Evolutionary conservation across 768 basidiomycete species (phyloP).

Genomic region (Leccinum incarnatum): DNA sequence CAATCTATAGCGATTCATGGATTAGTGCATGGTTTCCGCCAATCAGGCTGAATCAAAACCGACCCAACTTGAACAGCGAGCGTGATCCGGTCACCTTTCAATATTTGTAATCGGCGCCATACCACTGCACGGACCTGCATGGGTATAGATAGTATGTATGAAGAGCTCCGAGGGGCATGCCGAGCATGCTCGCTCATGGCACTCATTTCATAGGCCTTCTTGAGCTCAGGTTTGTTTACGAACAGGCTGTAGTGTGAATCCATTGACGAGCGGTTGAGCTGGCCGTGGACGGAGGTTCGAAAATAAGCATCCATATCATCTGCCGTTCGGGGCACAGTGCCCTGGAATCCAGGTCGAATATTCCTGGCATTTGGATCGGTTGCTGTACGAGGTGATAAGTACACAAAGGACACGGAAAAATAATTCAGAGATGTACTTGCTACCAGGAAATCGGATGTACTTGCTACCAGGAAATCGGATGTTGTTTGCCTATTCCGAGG

Average conservation of each 20-base stretch:
- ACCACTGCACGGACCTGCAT: constrained; percentile 47
- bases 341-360: constrained; percentile 39
- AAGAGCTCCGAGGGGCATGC: constrained; percentile 38
- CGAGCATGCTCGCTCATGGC: constrained; percentile 51
- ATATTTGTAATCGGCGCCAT: constrained; percentile 43
- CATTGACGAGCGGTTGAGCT: constrained; percentile 45
- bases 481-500: constrained; percentile 55
- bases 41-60: not conserved
- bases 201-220: constrained; percentile 44
- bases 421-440: constrained; percentile 37
- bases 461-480: too few relatives aligned
- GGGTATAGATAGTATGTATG: constrained; percentile 45
- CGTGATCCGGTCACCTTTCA: constrained; percentile 38
- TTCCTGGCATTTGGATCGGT: constrained; percentile 62
- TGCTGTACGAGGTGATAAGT: constrained; percentile 23
- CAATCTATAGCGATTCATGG: constrained; percentile 33
- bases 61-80: constrained; percentile 30
- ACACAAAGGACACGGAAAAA: not conserved
- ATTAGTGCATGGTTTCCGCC: not conserved
- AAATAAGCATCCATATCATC: constrained; percentile 56
- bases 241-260: constrained; percentile 42
- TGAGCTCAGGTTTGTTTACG: constrained; percentile 45
- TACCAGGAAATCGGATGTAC: constrained; percentile 61
- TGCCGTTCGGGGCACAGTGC: constrained; percentile 48
- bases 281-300: constrained; percentile 38